Conservation (phyloP, 139 green algal species). For the Picochlorum sp. region DNA sequence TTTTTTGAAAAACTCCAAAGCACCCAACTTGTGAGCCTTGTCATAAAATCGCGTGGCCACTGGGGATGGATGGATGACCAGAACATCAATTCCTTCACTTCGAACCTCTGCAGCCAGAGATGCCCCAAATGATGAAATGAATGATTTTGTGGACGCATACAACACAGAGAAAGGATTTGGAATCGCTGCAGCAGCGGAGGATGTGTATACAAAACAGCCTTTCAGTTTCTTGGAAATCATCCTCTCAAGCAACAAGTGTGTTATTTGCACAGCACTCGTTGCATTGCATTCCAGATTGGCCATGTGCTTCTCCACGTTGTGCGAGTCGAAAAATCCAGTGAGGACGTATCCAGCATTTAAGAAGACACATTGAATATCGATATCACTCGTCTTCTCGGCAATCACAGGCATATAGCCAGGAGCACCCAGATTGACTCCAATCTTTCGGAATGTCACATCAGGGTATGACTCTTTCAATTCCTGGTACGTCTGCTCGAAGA, state of each 20-base stretch:
- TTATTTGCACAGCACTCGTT: constrained; percentile 71
- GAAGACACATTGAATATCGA: constrained; percentile 77
- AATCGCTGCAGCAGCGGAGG: constrained; percentile 65
- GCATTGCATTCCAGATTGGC: constrained; percentile 92
- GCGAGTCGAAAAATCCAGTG: constrained; percentile 83
- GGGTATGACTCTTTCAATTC: constrained; percentile 60
- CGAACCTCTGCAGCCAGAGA: constrained; percentile 78
- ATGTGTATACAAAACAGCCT: constrained; percentile 88
- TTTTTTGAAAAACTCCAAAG: constrained; percentile 87
- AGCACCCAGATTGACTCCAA: constrained; percentile 67
- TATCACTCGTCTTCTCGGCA: constrained; percentile 60
- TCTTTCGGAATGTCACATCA: constrained; percentile 67
- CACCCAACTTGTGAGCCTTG: constrained; percentile 68
- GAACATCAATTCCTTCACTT: constrained; percentile 82
- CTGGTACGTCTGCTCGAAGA: constrained; percentile 59
- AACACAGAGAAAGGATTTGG: constrained; percentile 77
- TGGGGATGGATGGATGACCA: constrained; percentile 89
- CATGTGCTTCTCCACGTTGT: constrained; percentile 52
- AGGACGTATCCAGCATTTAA: constrained; percentile 93
- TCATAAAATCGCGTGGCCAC: constrained; percentile 74
- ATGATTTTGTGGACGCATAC: constrained; percentile 80
- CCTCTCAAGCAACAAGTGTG: constrained; percentile 75
- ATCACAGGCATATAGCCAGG: constrained; percentile 69
- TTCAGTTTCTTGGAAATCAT: constrained; percentile 70
- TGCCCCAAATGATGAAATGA: constrained; percentile 80